A percentile compares a stretch with the other conserved stretches of the same genome.
These are phyloP conservation scores for Flaveria robusta DNA, from an alignment of 129 eudicot genomes.

Conservation along the genomic window DNA sequence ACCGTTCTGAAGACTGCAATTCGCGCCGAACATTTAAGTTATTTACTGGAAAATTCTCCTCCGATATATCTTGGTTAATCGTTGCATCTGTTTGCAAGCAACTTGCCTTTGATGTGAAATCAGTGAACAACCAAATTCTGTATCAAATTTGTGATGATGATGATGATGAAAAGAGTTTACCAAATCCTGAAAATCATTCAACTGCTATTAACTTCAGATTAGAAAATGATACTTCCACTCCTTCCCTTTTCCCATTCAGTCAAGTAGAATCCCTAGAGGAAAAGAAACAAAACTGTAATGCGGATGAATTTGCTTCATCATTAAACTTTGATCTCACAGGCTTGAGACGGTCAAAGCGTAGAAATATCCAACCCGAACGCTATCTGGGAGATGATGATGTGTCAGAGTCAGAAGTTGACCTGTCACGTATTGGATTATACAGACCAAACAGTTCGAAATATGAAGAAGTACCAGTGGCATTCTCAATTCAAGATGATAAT, in stretches of 20 bases:
- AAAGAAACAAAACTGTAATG: conserved; percentile 23
- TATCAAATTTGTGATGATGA: conserved; percentile 69
- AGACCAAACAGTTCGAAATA: conserved; percentile 51
- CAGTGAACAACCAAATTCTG: conserved; percentile 61
- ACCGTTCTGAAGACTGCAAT: conserved; percentile 66
- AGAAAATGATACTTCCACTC: conserved; percentile 54
- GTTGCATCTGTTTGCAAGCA: conserved; percentile 75
- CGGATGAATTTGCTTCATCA: conserved; percentile 34
- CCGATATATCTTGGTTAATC: conserved; percentile 83
- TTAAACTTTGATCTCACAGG: conserved; percentile 43
- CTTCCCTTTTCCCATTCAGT: conserved; percentile 48
- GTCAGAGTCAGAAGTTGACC: conserved; percentile 61
- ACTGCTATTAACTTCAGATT: conserved; percentile 60
- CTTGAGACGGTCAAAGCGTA: conserved; percentile 75
- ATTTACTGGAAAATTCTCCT: conserved; percentile 67
- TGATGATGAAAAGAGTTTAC: conserved; percentile 26
- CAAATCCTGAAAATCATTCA: conserved; percentile 35
- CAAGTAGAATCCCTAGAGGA: conserved; percentile 28
- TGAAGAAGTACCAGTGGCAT: conserved; percentile 61
- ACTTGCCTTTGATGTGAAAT: conserved; percentile 61
- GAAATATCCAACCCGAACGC: conserved; percentile 73
- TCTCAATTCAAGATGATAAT: conserved; percentile 76
- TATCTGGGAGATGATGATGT: conserved; percentile 65
- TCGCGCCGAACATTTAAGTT: conserved; percentile 54
- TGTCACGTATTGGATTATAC: conserved; percentile 53